phyloP scores from a whole-genome alignment of 2,329 filamentous ascomycete species.

The Pseudogymnoascus sp. region DNA sequence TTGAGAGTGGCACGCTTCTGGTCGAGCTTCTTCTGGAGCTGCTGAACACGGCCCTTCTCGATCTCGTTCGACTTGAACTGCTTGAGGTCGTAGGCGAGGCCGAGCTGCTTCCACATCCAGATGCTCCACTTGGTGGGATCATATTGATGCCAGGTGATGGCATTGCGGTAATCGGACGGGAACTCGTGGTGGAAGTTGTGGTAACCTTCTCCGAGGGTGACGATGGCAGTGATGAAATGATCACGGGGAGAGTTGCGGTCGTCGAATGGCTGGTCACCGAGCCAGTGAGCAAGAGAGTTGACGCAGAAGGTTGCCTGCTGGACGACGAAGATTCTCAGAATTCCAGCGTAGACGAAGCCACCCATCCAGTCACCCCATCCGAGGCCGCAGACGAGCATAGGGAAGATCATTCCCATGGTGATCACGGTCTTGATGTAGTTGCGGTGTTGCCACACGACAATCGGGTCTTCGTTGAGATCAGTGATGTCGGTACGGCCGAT shows the following conservation, averaged over 20 bases:
- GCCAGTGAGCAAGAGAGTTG: conserved; percentile 85
- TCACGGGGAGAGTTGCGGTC: conserved; percentile 88
- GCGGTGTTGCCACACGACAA: conserved; percentile 82
- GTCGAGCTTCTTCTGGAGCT: conserved; percentile 87
- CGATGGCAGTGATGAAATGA: conserved; percentile 75
- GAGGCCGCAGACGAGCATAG: conserved; percentile 65
- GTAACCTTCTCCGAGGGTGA: conserved; percentile 82
- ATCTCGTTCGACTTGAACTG: conserved; percentile 88
- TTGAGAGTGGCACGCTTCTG: conserved; percentile 75
- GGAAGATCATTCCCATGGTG: conserved; percentile 68
- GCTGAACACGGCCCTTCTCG: conserved; percentile 82
- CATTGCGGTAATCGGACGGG: conserved; percentile 87
- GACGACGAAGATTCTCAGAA: conserved; percentile 80
- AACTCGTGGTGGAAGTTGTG: conserved; percentile 97
- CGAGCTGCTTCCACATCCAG: conserved; percentile 74
- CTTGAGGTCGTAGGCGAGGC: conserved; percentile 80
- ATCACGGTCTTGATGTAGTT: conserved; percentile 76
- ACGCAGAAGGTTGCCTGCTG: conserved; percentile 91
- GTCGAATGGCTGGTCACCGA: conserved; percentile 86
- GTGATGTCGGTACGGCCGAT: conserved; percentile 83
- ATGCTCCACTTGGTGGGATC: conserved; percentile 89
- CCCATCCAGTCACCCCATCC: conserved; percentile 75
- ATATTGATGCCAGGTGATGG: conserved; percentile 85
- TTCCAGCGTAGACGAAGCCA: conserved; percentile 77
- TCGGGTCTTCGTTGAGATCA: conserved; percentile 76